A percentile compares a stretch with the other conserved stretches of the same genome.
Conservation (phyloP, 140 eudicot genomes). For the Ambrosia hybrid region DNA sequence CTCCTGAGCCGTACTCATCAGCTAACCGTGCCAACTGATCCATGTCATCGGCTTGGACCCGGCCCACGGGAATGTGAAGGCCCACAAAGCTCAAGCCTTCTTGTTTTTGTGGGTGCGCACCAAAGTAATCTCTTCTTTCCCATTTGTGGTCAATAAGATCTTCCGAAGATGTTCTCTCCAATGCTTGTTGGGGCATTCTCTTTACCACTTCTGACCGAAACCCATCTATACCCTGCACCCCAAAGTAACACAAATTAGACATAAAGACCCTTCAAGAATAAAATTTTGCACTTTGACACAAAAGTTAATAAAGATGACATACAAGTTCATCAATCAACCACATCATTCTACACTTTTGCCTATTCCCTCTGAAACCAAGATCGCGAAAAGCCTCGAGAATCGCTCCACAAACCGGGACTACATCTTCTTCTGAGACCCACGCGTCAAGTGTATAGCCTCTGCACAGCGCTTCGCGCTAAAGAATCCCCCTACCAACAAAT, state of each 20-base stretch:
- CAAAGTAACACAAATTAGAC: slow-evolving; percentile 12
- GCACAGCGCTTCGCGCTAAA: slow-evolving; percentile 89
- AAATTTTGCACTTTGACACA: background rate
- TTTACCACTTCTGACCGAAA: slow-evolving; percentile 81
- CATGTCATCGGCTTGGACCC: slow-evolving; percentile 90
- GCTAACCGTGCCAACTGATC: slow-evolving; percentile 88
- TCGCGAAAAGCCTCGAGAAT: slow-evolving; percentile 89
- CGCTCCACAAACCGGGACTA: slow-evolving; percentile 67
- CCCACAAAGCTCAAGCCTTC: slow-evolving; percentile 86
- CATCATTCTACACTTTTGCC: slow-evolving; percentile 98
- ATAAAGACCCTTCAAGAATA: slow-evolving; percentile 7
- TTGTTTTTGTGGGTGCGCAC: slow-evolving; percentile 92
- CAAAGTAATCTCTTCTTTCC: slow-evolving; percentile 86
- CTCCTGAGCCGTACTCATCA: slow-evolving; percentile 85
- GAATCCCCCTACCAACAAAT: slow-evolving; percentile 91
- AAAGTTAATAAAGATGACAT: slow-evolving; percentile 13
- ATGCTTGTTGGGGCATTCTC: slow-evolving; percentile 81
- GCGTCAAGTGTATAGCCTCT: slow-evolving; percentile 92
- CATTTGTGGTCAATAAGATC: slow-evolving; percentile 65
- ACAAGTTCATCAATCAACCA: slow-evolving; percentile 97
- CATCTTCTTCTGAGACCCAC: slow-evolving; percentile 88
- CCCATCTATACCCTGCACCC: slow-evolving; percentile 83
- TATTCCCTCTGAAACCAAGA: slow-evolving; percentile 85
- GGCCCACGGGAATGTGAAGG: slow-evolving; percentile 92
- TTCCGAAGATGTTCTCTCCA: slow-evolving; percentile 72